Evolutionary conservation across 108 stramenopile species (phyloP), one percentile per base, ranked within the genome.

Genomic region (Asterionellopsis glacialis): DNA sequence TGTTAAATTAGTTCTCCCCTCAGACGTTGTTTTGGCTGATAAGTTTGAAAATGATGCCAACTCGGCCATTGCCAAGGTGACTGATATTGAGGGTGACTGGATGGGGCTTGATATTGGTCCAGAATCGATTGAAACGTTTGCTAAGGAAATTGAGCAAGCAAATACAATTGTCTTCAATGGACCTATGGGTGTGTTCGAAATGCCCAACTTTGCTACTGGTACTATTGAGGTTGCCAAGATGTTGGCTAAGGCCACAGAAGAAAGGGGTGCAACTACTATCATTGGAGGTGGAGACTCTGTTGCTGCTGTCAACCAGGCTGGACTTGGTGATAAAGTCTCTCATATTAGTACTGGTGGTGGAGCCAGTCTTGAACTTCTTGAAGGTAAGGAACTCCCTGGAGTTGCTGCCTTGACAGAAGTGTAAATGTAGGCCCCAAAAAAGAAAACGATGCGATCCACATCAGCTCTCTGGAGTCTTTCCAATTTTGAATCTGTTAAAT

Each of bases 71-170:
- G 85, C 87, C 9, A 75, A 85, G 52, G 91, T 89, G 5, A 79
- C 51, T 18, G 94, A 79, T 45, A 97, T 99, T 58, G 78, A 83
- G 18, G 97, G 91, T 24, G 95, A 90, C 12, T 98, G 98, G 96
- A 92, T 96, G 92, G 97, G 99, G 44, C 75, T 99, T 23, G 97
- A 99, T 77, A 85, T 96, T 54, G 99, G 99, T 25, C 95, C 96
- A 9, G 93, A 96, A 49, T 80, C 95, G 10, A 64, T 90, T 55
- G 70, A 86, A 53, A 39, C 67, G 15, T 97, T 98, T 74, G 68
- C 77, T 48, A 68, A 78, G 9, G 95, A 92, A 62, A 83, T 97
- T 59, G 72, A 59, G 28, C 39, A 74, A 14, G 83, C 81, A 68
- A 90, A 95, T 45, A 98, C 97, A 11, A 85, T 99, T 67, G 82